Percentiles rank a stretch among this genome's conserved stretches.
These are phyloP conservation scores for Piper betle DNA, from an alignment of 164 flowering plant species.

Conservation along the genomic window DNA sequence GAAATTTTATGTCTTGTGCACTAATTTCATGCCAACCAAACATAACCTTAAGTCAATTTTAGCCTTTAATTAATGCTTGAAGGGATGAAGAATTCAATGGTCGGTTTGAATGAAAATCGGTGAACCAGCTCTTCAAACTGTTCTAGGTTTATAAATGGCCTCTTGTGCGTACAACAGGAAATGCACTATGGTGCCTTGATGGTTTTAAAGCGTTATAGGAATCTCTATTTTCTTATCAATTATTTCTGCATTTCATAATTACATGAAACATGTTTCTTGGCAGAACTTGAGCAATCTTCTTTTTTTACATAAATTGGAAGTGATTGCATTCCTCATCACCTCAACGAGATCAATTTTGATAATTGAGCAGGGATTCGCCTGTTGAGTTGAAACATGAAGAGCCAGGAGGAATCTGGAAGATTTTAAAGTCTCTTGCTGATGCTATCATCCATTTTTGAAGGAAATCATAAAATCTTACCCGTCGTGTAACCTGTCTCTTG, in stretches of 20 bases:
- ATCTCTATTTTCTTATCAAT: neutral
- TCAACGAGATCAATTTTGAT: neutral
- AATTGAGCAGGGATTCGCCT: conserved; percentile 11
- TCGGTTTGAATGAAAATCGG: conserved; percentile 1
- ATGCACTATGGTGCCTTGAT: neutral
- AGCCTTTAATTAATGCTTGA: neutral
- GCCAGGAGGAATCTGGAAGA: conserved; percentile 27
- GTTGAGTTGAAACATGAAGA: conserved; percentile 9
- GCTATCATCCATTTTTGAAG: conserved; percentile 28
- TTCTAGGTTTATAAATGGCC: too few relatives aligned
- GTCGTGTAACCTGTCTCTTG: too few relatives aligned
- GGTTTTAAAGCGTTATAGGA: neutral
- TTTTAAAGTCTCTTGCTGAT: conserved; percentile 37
- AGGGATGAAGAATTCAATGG: conserved; percentile 1
- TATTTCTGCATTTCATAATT: neutral
- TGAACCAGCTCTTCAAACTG: conserved; percentile 3
- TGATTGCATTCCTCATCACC: neutral
- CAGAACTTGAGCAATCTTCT: neutral
- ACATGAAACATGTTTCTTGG: neutral
- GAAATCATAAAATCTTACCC: too few relatives aligned
- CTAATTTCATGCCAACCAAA: neutral
- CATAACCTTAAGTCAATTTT: neutral
- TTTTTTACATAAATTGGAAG: neutral
- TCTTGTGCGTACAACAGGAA: too few relatives aligned
- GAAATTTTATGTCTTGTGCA: too few relatives aligned